Base-by-base conservation (phyloP, 352 stramenopile genomes). In the Thalassiosira exigua region DNA sequence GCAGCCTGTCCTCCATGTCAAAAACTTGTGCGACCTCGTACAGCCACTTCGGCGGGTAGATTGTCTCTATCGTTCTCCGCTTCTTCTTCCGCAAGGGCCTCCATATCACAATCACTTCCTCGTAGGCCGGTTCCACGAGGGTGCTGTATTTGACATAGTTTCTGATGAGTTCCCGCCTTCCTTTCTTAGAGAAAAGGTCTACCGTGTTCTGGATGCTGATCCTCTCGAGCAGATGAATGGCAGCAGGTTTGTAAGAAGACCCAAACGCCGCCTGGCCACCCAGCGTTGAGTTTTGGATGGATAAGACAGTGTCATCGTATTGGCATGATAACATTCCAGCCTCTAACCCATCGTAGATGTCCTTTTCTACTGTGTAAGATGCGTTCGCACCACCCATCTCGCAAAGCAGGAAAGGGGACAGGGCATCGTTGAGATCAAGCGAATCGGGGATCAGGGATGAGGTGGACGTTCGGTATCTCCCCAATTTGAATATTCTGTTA, bases 161-260 rank as follows among this genome's bases (percentile, higher is more conserved):
- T 24, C 57, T 69, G 0, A 94, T 39, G 0, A 92, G 36, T 19
- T 73, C 70, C 50, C 73, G 32, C 56, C 85, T 77, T 12, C 86
- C 85, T 24, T 68, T 70, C 41, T 51, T 59, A 2, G 75, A 79
- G 50, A 91, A 90, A 5, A 92, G 73, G 68, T 92, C 75, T 17
- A 94, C 85, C 12, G 86, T 75, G 53, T 92, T 90, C 62, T 81
- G 75, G 51, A 92, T 91, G 54, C 79, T 90, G n/a, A 91, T 75
- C 51, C 89, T 48, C 51, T 92, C 61, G 12, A 94, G 58, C 14
- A 93, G 62, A 64, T 82, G 59, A 26, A 88, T 76, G 22, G 56
- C 41, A 41, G 71, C 30, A 30, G 54, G 24, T 29, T 62, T 69
- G 58, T 69, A 56, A 17, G n/a, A 69, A 27, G 41, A 51, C 64